Conservation (phyloP, 768 basidiomycete species). For the Rhodosporidiobolus sp. region DNA sequence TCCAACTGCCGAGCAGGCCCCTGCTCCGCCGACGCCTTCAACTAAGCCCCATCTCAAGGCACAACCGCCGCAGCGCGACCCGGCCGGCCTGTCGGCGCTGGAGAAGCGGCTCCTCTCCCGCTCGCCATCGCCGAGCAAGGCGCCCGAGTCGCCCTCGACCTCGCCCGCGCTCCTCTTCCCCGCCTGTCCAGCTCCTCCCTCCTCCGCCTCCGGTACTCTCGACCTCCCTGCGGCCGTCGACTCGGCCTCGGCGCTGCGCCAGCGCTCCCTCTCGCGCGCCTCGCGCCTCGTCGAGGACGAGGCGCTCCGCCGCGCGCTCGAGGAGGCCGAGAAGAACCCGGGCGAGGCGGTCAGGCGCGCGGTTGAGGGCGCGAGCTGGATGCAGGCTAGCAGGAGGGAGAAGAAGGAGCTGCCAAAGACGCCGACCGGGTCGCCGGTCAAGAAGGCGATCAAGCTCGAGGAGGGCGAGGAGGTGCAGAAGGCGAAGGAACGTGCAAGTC, state of each 20-base stretch:
- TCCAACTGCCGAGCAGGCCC: no score
- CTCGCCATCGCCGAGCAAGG: constrained; percentile 22
- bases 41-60: neutral
- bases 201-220: neutral
- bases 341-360: constrained; percentile 6
- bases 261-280: constrained; percentile 21
- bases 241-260: constrained; percentile 9
- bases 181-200: neutral
- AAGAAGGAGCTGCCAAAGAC: neutral
- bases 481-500: neutral
- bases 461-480: neutral
- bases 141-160: neutral
- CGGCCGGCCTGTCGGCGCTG: constrained; percentile 12
- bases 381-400: no score
- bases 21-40: neutral
- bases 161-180: neutral
- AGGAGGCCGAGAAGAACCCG: constrained; percentile 19
- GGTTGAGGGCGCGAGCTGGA: neutral
- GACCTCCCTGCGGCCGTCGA: neutral
- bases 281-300: neutral
- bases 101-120: constrained; percentile 9
- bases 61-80: neutral
- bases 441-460: neutral
- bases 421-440: neutral
- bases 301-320: neutral